Base-by-base conservation (phyloP, 495 filamentous ascomycete species). In the Aspergillus panamensis region DNA sequence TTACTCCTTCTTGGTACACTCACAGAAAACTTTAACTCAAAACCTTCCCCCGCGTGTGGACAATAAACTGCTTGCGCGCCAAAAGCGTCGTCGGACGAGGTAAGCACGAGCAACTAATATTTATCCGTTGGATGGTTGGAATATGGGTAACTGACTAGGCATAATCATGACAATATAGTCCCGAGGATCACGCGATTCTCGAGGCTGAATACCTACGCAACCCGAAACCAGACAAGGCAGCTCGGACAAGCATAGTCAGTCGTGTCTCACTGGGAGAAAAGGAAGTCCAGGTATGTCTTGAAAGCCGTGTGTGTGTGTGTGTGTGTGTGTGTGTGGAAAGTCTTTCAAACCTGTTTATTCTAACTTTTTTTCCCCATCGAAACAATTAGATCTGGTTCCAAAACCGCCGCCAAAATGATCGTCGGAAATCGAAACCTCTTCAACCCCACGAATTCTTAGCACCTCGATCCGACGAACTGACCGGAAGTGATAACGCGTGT, bases 341-440 rank as follows among this genome's bases (percentile, higher is more conserved):
- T 21, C 25, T 35, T 58, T 42, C 62, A 51, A 64, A 59, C 19
- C 16, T 59, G 40, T 47, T 53, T 35, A 57, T 57, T 48, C 50
- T 30, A 17, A 51, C 14, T 47, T 43, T 33, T 40, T 31, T 13
- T n/a, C n/a, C n/a, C 25, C 5, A 5, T 25, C 25, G 5, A 25
- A 25, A 25, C 5, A 25, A 55, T 31, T 69, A 98, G 94, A 96
- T 99, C 63, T 99, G 95, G 95, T 99, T 99, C 73, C 95, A 97
- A 69, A 99, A 99, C 65, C 86, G 92, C 68, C 84, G 95, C 59
- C 95, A 99, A 69, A 96, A 92, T 73, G 87, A 92, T 65, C 84
- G 95, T 54, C 84, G 95, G 55, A 96, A 93, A 77, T 89, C 91
- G 53, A 88, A 90, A 59, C 94, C 94, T 25, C 78, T 96, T 17